Evolutionary conservation across 768 basidiomycete species (phyloP), one percentile per base, ranked within the genome.

Genomic region (Termitomyces sp.): DNA sequence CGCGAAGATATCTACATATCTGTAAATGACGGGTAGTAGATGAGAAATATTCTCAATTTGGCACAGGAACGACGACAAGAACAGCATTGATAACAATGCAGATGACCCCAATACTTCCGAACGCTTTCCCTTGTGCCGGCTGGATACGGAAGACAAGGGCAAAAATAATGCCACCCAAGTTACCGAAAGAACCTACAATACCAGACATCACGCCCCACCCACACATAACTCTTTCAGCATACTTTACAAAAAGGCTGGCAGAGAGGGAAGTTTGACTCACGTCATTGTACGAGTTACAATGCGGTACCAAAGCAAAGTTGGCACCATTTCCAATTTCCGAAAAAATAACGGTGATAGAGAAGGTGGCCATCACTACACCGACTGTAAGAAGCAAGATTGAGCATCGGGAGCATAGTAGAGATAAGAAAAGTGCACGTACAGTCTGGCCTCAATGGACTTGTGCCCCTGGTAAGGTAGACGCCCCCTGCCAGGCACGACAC

Each of bases 231-330:
- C 40, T 47, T 39, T 55, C 21, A 45, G 35, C 53, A 39, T 46
- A 8, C 23, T 12, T 41, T 51, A 21, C 19, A 5, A 19, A 48
- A 34, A 34, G 32, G 42, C 17, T 46, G 58, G 46, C 27, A 39
- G 23, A 54, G 21, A 56, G 54, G 21, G 34, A 23, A 34, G 28
- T 32, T 11, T 23, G 14, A 37, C 56, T 35, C 32, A 63, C 63
- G 52, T 67, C 72, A 61, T 67, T 68, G 67, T 70, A 70, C 12
- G 76, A 63, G 59, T 77, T 79, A 64, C 77, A 78, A 59, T 80
- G 79, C 0, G 80, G 79, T 0, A 79, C 76, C 42, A 78, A 71
- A n/a, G 78, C 67, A 59, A 80, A 81, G 61, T 76, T 80, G 2
- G 75, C 73, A 6, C 81, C 81, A 58, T 82, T 82, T 0, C 70